Percentiles rank a stretch among this genome's conserved stretches.
phyloP scores from a whole-genome alignment of 208 protist species.

The Leishmania tarentolae region DNA sequence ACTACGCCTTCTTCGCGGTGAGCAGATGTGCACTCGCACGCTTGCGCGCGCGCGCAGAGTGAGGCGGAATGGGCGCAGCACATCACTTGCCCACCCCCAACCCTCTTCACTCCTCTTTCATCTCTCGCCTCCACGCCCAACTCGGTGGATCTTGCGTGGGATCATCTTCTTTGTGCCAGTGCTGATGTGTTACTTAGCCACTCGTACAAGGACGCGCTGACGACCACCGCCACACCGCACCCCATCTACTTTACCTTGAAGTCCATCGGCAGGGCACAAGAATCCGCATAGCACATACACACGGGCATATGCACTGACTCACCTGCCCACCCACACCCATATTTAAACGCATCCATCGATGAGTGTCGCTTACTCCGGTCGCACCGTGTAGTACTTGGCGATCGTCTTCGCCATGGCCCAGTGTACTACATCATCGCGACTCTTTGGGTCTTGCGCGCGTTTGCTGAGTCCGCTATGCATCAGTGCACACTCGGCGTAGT shows the following conservation, averaged over 20 bases:
- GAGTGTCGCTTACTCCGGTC: slow-evolving; percentile 4
- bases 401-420: slow-evolving; percentile 88
- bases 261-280: neutral
- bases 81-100: no score
- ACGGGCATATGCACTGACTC: neutral
- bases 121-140: no score
- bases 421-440: slow-evolving; percentile 65
- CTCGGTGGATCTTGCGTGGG: neutral
- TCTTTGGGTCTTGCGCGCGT: slow-evolving; percentile 53
- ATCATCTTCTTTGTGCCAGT: neutral
- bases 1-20: neutral
- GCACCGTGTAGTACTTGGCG: slow-evolving; percentile 75
- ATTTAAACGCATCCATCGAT: neutral
- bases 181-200: neutral
- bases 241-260: neutral
- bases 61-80: neutral
- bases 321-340: no score
- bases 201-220: neutral
- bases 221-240: neutral
- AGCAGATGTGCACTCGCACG: neutral
- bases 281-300: neutral
- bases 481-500: slow-evolving; percentile 73
- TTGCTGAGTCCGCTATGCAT: slow-evolving; percentile 74
- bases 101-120: no score
- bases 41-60: neutral